Evolutionary conservation across 2,329 filamentous ascomycete species (phyloP).

Genomic region (Elsinoe batatas): DNA sequence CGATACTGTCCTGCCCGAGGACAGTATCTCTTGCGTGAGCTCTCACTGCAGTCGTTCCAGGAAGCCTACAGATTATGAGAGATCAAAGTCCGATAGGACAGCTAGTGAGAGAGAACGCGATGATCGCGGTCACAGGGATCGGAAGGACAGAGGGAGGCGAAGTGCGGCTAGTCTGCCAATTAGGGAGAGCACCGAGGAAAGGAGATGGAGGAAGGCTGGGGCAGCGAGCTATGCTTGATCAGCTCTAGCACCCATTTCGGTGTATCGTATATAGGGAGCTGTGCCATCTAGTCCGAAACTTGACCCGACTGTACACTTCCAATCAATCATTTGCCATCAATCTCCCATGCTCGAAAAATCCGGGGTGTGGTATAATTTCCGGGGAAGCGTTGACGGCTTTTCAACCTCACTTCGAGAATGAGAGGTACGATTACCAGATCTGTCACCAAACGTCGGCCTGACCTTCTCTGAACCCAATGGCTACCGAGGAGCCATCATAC

Average conservation of each 20-base stretch:
- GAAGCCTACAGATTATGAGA: slow-evolving; percentile 13
- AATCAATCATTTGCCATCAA: too few relatives aligned
- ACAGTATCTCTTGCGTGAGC: slow-evolving; percentile 37
- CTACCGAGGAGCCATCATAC: slow-evolving; percentile 58
- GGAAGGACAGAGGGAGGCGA: slow-evolving; percentile 20
- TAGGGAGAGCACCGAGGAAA: slow-evolving; percentile 21
- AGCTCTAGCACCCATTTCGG: not conserved
- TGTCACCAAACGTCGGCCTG: too few relatives aligned
- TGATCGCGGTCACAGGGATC: slow-evolving; percentile 14
- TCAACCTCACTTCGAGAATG: too few relatives aligned
- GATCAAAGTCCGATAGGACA: not conserved
- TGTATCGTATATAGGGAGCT: not conserved
- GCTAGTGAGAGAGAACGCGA: slow-evolving; percentile 21
- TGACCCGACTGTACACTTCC: too few relatives aligned
- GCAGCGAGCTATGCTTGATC: not conserved
- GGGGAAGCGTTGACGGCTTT: too few relatives aligned
- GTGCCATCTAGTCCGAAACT: not conserved
- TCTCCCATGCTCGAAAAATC: too few relatives aligned
- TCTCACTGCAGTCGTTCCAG: slow-evolving; percentile 22
- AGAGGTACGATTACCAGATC: too few relatives aligned
- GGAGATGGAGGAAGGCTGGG: slow-evolving; percentile 22
- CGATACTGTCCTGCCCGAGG: slow-evolving; percentile 39
- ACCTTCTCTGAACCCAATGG: not conserved
- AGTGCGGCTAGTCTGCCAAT: slow-evolving; percentile 27
- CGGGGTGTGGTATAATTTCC: too few relatives aligned